Evolutionary conservation across 495 filamentous ascomycete species (phyloP).

Genomic region (Podospora didyma): DNA sequence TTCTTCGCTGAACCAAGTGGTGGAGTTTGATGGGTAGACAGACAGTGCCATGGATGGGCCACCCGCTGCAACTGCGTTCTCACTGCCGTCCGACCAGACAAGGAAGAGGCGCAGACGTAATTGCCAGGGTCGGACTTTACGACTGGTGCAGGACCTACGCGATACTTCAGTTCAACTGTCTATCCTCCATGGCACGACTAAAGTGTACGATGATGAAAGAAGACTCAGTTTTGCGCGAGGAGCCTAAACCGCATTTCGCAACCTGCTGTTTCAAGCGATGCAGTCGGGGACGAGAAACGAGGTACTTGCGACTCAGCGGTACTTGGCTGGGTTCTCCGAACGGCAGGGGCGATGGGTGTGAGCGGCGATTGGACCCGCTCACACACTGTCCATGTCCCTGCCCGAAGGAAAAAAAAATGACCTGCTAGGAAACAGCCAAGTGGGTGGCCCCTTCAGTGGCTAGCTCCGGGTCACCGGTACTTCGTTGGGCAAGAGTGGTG

Average conservation of each 20-base stretch:
- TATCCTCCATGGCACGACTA: no score
- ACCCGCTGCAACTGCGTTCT: not conserved
- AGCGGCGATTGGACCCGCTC: constrained; percentile 10
- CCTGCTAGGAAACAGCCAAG: constrained; percentile 7
- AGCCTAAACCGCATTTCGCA: not conserved
- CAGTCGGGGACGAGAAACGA: not conserved
- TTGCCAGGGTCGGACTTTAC: not conserved
- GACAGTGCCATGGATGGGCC: not conserved
- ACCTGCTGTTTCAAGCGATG: constrained; percentile 18
- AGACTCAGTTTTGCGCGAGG: not conserved
- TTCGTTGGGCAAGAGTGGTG: constrained; percentile 38
- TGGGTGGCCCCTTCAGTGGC: constrained; percentile 29
- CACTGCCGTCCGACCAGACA: not conserved
- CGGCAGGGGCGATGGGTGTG: constrained; percentile 11
- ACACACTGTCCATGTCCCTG: constrained; percentile 30
- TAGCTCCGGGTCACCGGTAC: constrained; percentile 41
- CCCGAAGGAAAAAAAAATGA: constrained; percentile 13
- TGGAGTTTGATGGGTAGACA: not conserved
- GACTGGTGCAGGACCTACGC: no score
- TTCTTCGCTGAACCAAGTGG: not conserved
- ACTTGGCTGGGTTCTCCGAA: constrained; percentile 24
- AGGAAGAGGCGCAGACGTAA: not conserved
- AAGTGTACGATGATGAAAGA: no score
- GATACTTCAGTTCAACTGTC: no score
- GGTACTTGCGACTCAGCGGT: constrained; percentile 11